These are phyloP conservation scores for Myxozyma neotropica DNA, from an alignment of 805 yeast genomes.

Conservation along the genomic window DNA sequence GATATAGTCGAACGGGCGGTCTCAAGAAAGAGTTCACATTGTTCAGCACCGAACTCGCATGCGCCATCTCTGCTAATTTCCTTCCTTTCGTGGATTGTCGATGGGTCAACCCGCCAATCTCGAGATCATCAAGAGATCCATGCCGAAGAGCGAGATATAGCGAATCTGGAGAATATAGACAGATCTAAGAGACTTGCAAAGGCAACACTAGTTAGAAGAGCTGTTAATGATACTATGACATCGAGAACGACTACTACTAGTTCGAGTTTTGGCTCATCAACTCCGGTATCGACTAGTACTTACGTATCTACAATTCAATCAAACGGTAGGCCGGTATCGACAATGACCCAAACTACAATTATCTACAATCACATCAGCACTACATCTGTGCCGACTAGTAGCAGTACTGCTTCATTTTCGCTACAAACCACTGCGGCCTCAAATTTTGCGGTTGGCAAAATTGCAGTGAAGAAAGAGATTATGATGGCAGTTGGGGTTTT, in stretches of 20 bases:
- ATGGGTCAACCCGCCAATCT: not conserved
- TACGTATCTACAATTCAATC: slow-evolving; percentile 7
- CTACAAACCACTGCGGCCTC: slow-evolving; percentile 17
- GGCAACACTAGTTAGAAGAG: slow-evolving; percentile 6
- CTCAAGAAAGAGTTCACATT: not conserved
- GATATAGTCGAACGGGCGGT: not conserved
- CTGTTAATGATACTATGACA: slow-evolving; percentile 19
- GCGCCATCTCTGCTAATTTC: too few relatives aligned
- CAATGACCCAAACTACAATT: slow-evolving; percentile 16
- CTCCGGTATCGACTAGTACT: slow-evolving; percentile 16
- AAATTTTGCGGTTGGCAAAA: slow-evolving; percentile 1
- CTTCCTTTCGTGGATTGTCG: not conserved
- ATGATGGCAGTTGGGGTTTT: slow-evolving; percentile 2
- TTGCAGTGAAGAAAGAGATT: not conserved
- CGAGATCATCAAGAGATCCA: not conserved
- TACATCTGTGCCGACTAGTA: not conserved
- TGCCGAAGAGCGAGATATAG: not conserved
- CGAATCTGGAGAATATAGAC: slow-evolving; percentile 1
- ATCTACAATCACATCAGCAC: slow-evolving; percentile 6
- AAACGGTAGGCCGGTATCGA: slow-evolving; percentile 17
- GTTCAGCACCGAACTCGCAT: not conserved
- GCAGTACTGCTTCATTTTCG: not conserved
- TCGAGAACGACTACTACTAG: not conserved
- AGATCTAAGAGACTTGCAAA: not conserved
- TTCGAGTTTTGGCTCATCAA: not conserved